A percentile compares a stretch with the other conserved stretches of the same genome.
phyloP scores from a whole-genome alignment of 2,329 filamentous ascomycete species.

The Phialemoniopsis sp. region DNA sequence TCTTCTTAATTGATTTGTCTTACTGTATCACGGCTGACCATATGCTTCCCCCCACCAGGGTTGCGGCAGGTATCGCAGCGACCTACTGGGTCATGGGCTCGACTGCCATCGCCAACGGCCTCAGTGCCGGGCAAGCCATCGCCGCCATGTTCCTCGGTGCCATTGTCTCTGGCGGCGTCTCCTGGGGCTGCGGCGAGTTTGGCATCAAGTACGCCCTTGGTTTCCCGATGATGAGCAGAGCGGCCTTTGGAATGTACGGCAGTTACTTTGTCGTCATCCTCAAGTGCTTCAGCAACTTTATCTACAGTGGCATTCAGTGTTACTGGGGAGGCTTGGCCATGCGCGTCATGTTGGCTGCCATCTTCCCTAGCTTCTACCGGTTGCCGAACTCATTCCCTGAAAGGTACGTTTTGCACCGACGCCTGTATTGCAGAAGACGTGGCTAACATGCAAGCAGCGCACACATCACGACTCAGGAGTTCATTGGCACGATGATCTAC shows the following conservation, averaged over 20 bases:
- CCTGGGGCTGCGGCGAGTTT: too few species aligned
- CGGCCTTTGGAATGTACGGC: conserved; percentile 20
- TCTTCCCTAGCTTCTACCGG: conserved; percentile 25
- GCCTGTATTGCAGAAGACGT: not conserved
- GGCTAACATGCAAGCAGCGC: too few species aligned
- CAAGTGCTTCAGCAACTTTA: conserved; percentile 16
- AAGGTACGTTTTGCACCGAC: too few species aligned
- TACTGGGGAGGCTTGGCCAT: conserved; percentile 10
- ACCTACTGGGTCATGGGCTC: too few species aligned
- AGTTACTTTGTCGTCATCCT: conserved; percentile 18
- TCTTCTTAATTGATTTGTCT: too few species aligned
- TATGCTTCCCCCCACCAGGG: too few species aligned
- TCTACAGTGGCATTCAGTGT: conserved; percentile 13
- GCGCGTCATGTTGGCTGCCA: conserved; percentile 15
- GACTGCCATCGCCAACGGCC: too few species aligned
- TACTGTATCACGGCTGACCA: too few species aligned
- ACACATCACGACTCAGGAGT: conserved; percentile 25
- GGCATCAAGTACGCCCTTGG: conserved; percentile 19
- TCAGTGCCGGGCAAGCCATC: too few species aligned
- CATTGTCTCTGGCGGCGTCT: too few species aligned
- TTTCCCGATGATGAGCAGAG: conserved; percentile 19
- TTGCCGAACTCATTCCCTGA: conserved; percentile 24
- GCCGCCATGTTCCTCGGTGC: too few species aligned
- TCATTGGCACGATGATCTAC: conserved; percentile 30
- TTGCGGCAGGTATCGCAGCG: too few species aligned